These are phyloP conservation scores for Stemphylium lycopersici DNA, from an alignment of 2,329 filamentous ascomycete genomes.

Conservation along the genomic window DNA sequence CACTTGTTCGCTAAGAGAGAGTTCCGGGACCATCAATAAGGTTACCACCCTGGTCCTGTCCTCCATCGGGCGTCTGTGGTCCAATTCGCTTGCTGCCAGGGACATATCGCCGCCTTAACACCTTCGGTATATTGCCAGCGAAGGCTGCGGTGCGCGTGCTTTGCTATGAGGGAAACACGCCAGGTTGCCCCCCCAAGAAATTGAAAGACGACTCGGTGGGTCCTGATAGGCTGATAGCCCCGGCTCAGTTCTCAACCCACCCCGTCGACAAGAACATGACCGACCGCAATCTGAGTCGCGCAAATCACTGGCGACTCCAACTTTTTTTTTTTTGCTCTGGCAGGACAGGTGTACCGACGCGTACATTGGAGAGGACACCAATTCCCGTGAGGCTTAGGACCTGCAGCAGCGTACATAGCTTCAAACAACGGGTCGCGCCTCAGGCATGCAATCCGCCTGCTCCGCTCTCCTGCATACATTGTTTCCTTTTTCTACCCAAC, in stretches of 20 bases:
- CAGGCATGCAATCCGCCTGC: slow-evolving; percentile 1
- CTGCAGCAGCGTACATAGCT: slow-evolving; percentile 3
- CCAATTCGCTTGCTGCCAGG: neutral
- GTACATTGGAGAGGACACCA: neutral
- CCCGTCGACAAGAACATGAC: no score
- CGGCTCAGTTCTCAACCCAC: no score
- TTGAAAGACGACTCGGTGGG: no score
- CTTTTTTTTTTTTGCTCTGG: no score
- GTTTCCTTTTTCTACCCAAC: neutral
- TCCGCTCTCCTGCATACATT: slow-evolving; percentile 12
- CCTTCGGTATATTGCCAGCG: neutral
- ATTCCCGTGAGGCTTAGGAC: neutral
- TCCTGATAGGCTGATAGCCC: no score
- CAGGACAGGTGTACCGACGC: neutral
- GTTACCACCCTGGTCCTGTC: neutral
- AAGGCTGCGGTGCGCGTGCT: no score
- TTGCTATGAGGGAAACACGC: no score
- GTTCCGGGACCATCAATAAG: slow-evolving; percentile 6
- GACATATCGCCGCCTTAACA: neutral
- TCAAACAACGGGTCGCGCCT: slow-evolving; percentile 11
- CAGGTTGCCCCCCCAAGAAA: no score
- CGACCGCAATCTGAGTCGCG: neutral
- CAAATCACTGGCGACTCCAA: no score
- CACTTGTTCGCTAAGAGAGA: slow-evolving; percentile 14
- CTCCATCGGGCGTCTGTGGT: slow-evolving; percentile 7